phyloP scores from a whole-genome alignment of 352 stramenopile species.

The Phytopythium delawarense region DNA sequence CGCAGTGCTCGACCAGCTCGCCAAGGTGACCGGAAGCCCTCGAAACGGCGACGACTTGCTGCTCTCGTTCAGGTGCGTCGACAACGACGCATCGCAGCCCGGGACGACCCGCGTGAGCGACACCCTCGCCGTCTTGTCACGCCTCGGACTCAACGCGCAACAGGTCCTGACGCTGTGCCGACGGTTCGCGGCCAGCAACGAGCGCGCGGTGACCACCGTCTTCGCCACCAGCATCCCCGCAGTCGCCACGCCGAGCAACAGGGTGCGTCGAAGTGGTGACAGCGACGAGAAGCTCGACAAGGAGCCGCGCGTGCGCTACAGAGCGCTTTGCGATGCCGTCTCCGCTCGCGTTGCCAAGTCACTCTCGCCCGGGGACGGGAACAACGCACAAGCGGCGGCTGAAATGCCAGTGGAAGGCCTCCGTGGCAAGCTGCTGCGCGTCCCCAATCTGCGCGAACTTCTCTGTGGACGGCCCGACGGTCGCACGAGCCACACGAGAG shows the following conservation, averaged over 20 bases:
- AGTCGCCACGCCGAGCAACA: not conserved
- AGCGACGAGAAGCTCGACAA: slow-evolving; percentile 7
- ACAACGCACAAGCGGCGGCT: not conserved
- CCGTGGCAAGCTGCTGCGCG: not conserved
- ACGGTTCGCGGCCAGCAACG: slow-evolving; percentile 20
- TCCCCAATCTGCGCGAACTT: slow-evolving; percentile 3
- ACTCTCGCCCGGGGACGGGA: not conserved
- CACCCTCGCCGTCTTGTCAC: not conserved
- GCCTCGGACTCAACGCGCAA: slow-evolving; percentile 43
- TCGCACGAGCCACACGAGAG: not conserved
- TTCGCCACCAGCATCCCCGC: not conserved
- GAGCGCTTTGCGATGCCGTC: slow-evolving; percentile 63
- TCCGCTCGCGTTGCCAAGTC: slow-evolving; percentile 1
- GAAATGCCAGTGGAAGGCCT: not conserved
- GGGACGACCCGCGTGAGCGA: not conserved
- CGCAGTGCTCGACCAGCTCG: slow-evolving; percentile 5
- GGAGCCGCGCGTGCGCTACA: slow-evolving; percentile 31
- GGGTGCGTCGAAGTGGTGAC: not conserved
- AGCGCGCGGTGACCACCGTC: not conserved
- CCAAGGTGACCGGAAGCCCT: not conserved
- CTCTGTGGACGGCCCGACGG: not conserved
- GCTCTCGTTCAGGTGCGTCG: not conserved
- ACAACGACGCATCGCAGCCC: not conserved
- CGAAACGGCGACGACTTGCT: not conserved
- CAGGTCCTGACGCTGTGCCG: slow-evolving; percentile 60